phyloP scores from a whole-genome alignment of 495 filamentous ascomycete genomes.

The Xylaria acuta region DNA sequence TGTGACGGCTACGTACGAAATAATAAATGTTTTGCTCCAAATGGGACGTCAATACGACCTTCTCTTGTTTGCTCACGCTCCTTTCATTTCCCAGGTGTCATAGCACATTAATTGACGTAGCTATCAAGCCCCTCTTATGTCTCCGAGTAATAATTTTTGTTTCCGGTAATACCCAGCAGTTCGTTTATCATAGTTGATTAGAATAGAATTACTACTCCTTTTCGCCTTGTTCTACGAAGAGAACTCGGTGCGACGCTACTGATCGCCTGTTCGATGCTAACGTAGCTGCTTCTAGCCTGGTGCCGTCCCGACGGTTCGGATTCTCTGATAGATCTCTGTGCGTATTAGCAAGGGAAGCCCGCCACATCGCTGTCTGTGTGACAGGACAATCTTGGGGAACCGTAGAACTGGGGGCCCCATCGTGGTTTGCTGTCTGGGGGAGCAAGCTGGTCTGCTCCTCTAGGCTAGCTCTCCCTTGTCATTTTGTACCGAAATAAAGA shows the following conservation, averaged over 20 bases:
- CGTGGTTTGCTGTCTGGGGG: conserved; percentile 9
- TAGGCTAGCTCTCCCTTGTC: conserved; percentile 16
- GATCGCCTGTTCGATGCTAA: conserved; percentile 13
- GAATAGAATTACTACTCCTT: not conserved
- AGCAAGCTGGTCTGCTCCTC: conserved; percentile 6
- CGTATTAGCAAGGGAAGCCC: conserved; percentile 25
- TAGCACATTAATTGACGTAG: not conserved
- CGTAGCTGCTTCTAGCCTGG: conserved; percentile 21
- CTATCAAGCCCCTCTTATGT: conserved; percentile 2
- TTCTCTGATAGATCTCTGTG: conserved; percentile 24
- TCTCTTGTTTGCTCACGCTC: conserved; percentile 23
- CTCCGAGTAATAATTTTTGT: not conserved
- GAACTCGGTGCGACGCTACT: conserved; percentile 16
- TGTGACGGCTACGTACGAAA: conserved; percentile 18
- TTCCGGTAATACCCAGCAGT: not conserved
- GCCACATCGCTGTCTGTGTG: conserved; percentile 25
- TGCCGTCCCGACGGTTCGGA: conserved; percentile 18
- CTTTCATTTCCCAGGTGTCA: conserved; percentile 25
- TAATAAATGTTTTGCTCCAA: conserved; percentile 22
- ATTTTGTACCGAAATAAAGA: conserved; percentile 1
- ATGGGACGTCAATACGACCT: conserved; percentile 18
- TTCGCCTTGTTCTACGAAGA: not conserved
- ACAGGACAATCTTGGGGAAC: conserved; percentile 24
- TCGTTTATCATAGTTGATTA: not conserved
- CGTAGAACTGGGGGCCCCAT: conserved; percentile 13